Conservation (phyloP, 177 flowering plant genomes). For the Vitis hybrid region DNA sequence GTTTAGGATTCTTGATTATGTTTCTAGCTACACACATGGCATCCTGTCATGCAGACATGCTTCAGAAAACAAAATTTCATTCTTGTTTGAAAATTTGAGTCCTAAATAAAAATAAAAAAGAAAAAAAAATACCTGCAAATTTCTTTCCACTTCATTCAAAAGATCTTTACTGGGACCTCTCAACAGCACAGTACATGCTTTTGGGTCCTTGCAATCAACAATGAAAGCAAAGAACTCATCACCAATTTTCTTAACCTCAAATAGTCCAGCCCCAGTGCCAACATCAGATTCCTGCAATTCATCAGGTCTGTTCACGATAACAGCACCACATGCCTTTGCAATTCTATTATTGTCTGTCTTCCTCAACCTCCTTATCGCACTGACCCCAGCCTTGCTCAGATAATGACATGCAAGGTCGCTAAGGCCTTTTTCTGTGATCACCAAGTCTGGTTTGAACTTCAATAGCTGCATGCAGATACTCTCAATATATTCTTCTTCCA, state of each 20-base stretch:
- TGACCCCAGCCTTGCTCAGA: constrained; percentile 89
- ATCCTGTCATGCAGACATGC: constrained; percentile 50
- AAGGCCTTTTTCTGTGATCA: constrained; percentile 92
- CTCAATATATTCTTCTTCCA: constrained; percentile 95
- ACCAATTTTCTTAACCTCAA: constrained; percentile 93
- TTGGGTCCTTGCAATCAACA: constrained; percentile 93
- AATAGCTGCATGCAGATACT: constrained; percentile 69
- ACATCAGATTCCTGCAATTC: constrained; percentile 95
- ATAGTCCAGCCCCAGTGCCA: constrained; percentile 89
- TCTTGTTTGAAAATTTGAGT: background rate
- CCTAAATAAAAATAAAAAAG: background rate
- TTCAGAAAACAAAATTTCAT: constrained; percentile 4
- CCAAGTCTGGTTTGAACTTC: constrained; percentile 89
- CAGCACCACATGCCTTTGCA: constrained; percentile 97
- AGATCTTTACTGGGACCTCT: constrained; percentile 98
- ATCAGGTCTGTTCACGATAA: constrained; percentile 89
- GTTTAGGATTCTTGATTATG: constrained; percentile 88
- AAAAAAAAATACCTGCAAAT: constrained; percentile 66
- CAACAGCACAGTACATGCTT: constrained; percentile 87
- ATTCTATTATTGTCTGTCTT: constrained; percentile 93
- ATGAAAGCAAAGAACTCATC: constrained; percentile 91
- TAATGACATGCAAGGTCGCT: constrained; percentile 97
- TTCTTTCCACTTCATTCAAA: constrained; percentile 94
- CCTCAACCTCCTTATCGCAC: constrained; percentile 89
- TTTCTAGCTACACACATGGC: constrained; percentile 97